Evolutionary conservation across 164 flowering plant species (phyloP).

Genomic region (Umbellularia californica): DNA sequence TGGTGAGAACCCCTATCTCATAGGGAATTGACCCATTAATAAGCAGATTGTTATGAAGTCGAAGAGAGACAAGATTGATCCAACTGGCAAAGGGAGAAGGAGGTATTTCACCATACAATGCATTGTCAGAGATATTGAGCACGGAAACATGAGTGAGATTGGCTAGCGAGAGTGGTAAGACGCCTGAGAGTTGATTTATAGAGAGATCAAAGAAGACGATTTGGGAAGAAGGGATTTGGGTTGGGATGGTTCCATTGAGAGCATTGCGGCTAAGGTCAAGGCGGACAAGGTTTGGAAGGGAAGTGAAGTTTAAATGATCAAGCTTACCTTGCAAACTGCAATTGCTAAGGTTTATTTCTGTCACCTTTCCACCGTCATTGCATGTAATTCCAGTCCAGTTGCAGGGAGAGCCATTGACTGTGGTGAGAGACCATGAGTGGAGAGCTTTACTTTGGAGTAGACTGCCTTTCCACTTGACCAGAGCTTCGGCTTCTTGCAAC

Average conservation of each 20-base stretch:
- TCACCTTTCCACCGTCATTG: neutral
- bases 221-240: slow-evolving; percentile 14
- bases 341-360: neutral
- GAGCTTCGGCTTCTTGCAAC: neutral
- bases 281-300: neutral
- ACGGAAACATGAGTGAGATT: slow-evolving; percentile 21
- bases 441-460: slow-evolving; percentile 8
- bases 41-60: no score
- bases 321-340: neutral
- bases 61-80: no score
- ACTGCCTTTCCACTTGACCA: neutral
- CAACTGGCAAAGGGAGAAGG: no score
- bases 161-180: slow-evolving; percentile 23
- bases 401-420: neutral
- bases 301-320: neutral
- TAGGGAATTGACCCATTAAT: no score
- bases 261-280: slow-evolving; percentile 4
- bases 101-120: slow-evolving; percentile 7
- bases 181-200: slow-evolving; percentile 14
- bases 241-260: slow-evolving; percentile 20
- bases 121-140: slow-evolving; percentile 17
- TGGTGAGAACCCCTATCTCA: no score
- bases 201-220: slow-evolving; percentile 17
- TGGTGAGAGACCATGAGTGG: slow-evolving; percentile 25
- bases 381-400: neutral